These are phyloP conservation scores for Phyllostachys edulis DNA, from an alignment of 176 grass and related monocot species.

Conservation along the genomic window DNA sequence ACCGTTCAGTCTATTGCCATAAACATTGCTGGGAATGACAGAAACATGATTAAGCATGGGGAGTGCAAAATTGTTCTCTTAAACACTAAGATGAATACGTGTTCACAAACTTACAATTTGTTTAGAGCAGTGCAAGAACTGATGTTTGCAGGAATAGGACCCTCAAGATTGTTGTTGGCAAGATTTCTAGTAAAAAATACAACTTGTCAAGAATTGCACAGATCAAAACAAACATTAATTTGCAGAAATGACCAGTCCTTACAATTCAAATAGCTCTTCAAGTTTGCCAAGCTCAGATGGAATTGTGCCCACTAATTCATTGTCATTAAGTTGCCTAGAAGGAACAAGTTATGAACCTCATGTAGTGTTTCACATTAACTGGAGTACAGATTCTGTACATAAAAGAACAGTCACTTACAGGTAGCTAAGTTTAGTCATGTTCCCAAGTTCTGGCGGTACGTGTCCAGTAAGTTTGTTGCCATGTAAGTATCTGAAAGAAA, in stretches of 20 bases:
- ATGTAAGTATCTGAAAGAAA: slow-evolving; percentile 72
- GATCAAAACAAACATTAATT: not conserved
- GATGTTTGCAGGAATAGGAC: slow-evolving; percentile 86
- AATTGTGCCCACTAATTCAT: slow-evolving; percentile 86
- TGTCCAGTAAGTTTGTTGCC: slow-evolving; percentile 84
- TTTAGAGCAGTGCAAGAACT: slow-evolving; percentile 93
- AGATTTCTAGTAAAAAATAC: slow-evolving; percentile 60
- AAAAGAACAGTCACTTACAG: slow-evolving; percentile 55
- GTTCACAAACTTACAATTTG: slow-evolving; percentile 77
- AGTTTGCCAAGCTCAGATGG: slow-evolving; percentile 96
- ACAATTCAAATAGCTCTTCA: slow-evolving; percentile 97
- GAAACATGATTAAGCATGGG: slow-evolving; percentile 12
- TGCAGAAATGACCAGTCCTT: slow-evolving; percentile 13
- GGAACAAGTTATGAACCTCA: slow-evolving; percentile 2
- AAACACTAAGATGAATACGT: not conserved
- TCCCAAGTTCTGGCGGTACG: slow-evolving; percentile 92
- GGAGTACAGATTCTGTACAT: not conserved
- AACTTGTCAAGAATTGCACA: slow-evolving; percentile 25
- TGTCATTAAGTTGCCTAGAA: slow-evolving; percentile 89
- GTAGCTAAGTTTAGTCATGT: slow-evolving; percentile 98
- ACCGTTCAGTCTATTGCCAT: slow-evolving; percentile 81
- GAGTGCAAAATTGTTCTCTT: not conserved
- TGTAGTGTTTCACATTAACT: not conserved
- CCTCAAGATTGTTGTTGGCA: slow-evolving; percentile 87
- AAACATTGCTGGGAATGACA: slow-evolving; percentile 70